A percentile compares a stretch with the other conserved stretches of the same genome.
These are phyloP conservation scores for Wickerhamomyces bisporus DNA, from an alignment of 805 yeast genomes.

Conservation along the genomic window DNA sequence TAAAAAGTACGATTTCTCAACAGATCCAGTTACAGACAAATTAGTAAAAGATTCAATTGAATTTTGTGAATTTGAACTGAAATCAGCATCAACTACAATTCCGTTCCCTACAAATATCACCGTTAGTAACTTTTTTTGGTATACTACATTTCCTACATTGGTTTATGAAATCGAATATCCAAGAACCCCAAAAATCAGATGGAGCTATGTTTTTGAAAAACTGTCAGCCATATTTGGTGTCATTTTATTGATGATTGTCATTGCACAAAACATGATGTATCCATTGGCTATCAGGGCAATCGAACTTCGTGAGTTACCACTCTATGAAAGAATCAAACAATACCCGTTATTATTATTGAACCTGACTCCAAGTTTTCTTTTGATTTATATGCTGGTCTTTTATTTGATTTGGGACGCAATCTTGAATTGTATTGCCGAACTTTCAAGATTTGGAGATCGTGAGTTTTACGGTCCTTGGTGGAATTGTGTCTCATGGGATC, in stretches of 20 bases:
- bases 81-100: constrained; percentile 41
- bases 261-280: constrained; percentile 70
- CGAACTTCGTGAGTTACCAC: constrained; percentile 45
- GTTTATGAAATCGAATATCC: constrained; percentile 84
- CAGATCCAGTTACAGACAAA: constrained; percentile 21
- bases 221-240: constrained; percentile 81
- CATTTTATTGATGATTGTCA: constrained; percentile 71
- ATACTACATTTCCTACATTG: constrained; percentile 83
- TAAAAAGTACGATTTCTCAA: too few relatives aligned
- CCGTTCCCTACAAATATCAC: constrained; percentile 73
- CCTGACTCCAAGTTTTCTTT: constrained; percentile 72
- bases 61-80: constrained; percentile 71
- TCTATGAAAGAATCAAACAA: constrained; percentile 34
- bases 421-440: constrained; percentile 82
- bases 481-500: constrained; percentile 92
- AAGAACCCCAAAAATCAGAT: constrained; percentile 62
- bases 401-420: constrained; percentile 96
- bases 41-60: constrained; percentile 43
- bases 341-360: constrained; percentile 64
- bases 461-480: constrained; percentile 97
- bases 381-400: constrained; percentile 72
- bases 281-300: constrained; percentile 65
- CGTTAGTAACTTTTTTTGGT: constrained; percentile 61
- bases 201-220: constrained; percentile 65
- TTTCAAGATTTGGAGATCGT: constrained; percentile 82